Base-by-base conservation (phyloP, 176 grass and related monocot species). In the Oryza longistaminata region DNA sequence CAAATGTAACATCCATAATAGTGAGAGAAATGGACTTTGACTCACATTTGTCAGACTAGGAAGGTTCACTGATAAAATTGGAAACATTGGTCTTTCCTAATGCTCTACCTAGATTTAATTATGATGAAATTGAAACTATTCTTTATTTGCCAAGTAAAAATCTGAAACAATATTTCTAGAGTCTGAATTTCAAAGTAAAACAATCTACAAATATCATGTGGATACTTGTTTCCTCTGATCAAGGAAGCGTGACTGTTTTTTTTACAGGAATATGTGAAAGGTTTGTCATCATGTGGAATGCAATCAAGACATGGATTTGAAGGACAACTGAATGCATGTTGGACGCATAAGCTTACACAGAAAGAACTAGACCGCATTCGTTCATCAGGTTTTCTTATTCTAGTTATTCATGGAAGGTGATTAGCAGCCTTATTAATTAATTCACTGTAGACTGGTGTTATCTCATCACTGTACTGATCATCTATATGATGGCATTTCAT, bases 241-340 rank as follows among this genome's bases (percentile, higher is more conserved):
- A 66, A 33, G 26, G 25, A 75, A 64, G 40, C 1, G 49, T 55
- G 3, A 2, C 17, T 71, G 10, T 31, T 31, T 46, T 43, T 22
- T 69, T 48, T 82, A 39, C 64, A 96, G 94, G 84, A 93, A 77
- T 96, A 96, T 67, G 89, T 96, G 19, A 90, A 90, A 80, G 88
- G 86, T 58, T 83, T 96, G 78, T 87, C 94, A 53, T 93, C 86
- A 14, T 42, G 62, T 64, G 94, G 94, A 10, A 89, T 96, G 91
- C 94, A 96, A 78, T 96, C 94, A 34, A 91, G 73, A 64, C 49
- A 69, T 75, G 94, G 94, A 43, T 96, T 90, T n/a, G 84, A 93
- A 71, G 94, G 94, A 52, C 91, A 96, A 86, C 82, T 93, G 39
- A 96, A 93, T 78, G 94, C 94, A 49, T 96, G 91, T 46, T 93